Evolutionary conservation across 345 rosid species (phyloP).

Genomic region (sweet orange (Citrus sinensis)): DNA sequence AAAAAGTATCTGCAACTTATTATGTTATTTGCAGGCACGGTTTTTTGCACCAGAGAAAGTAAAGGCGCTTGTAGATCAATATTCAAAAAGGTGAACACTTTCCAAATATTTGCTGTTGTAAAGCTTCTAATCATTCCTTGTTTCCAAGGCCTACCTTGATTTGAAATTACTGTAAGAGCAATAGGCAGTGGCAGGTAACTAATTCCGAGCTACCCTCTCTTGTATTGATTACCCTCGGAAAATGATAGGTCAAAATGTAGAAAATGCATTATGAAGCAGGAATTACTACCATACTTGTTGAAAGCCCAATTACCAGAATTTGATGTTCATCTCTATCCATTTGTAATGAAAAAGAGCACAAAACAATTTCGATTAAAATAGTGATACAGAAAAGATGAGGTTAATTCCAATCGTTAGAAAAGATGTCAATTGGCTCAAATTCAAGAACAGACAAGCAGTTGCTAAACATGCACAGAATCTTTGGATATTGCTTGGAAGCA

Average conservation of each 20-base stretch:
- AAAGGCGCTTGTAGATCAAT: conserved; percentile 82
- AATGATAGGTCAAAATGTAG: not conserved
- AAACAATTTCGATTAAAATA: too few relatives aligned
- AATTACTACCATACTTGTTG: too few relatives aligned
- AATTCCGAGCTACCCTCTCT: not conserved
- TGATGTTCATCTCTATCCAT: too few relatives aligned
- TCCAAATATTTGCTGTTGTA: not conserved
- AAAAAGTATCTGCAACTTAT: not conserved
- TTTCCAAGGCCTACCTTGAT: not conserved
- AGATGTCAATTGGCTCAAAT: too few relatives aligned
- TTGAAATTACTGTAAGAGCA: not conserved
- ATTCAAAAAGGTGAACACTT: conserved; percentile 48
- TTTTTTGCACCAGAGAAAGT: conserved; percentile 89
- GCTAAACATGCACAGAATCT: too few relatives aligned
- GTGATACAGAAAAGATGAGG: too few relatives aligned
- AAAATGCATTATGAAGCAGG: not conserved
- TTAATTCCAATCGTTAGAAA: too few relatives aligned
- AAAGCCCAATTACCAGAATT: too few relatives aligned
- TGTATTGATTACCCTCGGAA: not conserved
- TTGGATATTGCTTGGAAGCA: too few relatives aligned
- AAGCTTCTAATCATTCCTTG: not conserved
- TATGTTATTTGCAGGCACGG: conserved; percentile 60
- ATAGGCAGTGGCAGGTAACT: not conserved
- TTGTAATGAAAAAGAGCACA: too few relatives aligned
- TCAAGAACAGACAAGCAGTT: too few relatives aligned